Percentiles rank a stretch among this genome's conserved stretches.
These are phyloP conservation scores for Zizania latifolia DNA, from an alignment of 176 grass and related monocot species.

Conservation along the genomic window DNA sequence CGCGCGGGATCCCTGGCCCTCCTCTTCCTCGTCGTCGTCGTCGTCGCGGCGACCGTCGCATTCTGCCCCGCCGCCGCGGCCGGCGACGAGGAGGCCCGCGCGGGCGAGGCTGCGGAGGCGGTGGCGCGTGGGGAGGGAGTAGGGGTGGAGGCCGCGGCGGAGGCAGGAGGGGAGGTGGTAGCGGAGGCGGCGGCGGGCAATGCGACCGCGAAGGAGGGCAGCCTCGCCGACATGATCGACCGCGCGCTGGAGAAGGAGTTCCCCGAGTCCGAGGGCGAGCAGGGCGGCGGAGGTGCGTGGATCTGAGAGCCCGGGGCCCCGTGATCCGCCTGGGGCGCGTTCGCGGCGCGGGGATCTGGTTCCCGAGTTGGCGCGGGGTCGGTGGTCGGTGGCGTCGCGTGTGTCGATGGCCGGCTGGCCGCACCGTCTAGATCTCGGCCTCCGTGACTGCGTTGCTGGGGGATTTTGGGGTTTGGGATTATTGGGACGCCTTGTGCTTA, in stretches of 20 bases:
- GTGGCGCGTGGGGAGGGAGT: slow-evolving; percentile 8
- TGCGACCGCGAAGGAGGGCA: slow-evolving; percentile 61
- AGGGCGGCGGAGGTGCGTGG: slow-evolving; percentile 87
- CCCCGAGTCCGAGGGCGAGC: slow-evolving; percentile 83
- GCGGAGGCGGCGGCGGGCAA: slow-evolving; percentile 30
- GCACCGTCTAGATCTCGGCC: slow-evolving; percentile 35
- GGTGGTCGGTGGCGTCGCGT: background rate
- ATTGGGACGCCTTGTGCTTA: slow-evolving; percentile 15
- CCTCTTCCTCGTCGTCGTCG: slow-evolving; percentile 13
- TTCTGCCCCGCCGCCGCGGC: background rate
- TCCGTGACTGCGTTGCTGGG: slow-evolving; percentile 4
- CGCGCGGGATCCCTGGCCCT: background rate
- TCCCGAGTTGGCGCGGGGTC: background rate
- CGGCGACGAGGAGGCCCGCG: slow-evolving; percentile 13
- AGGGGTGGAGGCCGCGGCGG: background rate
- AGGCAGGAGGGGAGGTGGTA: slow-evolving; percentile 34
- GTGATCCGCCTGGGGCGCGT: background rate
- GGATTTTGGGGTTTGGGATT: background rate
- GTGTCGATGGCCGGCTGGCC: slow-evolving; percentile 14
- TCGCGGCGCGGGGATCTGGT: slow-evolving; percentile 24
- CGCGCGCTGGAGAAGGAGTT: slow-evolving; percentile 98
- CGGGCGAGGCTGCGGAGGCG: slow-evolving; percentile 19
- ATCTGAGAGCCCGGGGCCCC: slow-evolving; percentile 4
- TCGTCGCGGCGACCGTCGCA: slow-evolving; percentile 28
- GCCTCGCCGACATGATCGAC: slow-evolving; percentile 95